Base-by-base conservation (phyloP, 495 filamentous ascomycete genomes). In the Penicillium canariense region DNA sequence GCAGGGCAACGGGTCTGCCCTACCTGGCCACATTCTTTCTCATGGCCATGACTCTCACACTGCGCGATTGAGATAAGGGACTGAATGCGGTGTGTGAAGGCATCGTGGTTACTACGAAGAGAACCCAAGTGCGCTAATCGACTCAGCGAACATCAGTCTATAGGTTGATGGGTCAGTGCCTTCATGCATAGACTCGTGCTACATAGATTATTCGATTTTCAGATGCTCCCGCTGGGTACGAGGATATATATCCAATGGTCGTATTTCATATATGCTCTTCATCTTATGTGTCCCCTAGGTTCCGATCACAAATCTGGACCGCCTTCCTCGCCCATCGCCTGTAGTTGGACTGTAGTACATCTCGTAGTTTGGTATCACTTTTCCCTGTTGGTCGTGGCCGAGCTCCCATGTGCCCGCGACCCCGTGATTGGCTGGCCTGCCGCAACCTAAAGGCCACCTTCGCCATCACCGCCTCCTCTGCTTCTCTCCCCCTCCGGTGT, bases 361-460 rank as follows among this genome's bases (percentile, higher is more conserved):
- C n/a, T n/a, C n/a, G n/a, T n/a, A n/a, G n/a, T n/a, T 12, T 5
- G 10, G 11, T 3, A 1, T 18, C 8, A 0, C 14, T 20, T 39
- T 38, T 36, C 15, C 35, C 20, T 18, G 17, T 39, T 39, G 10
- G 10, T 22, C 11, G 3, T 40, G 36, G 23, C 38, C 51, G 42
- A 50, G 48, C 52, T 62, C 60, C 56, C 52, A 62, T 64, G 61
- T 51, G 36, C 9, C 49, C 11, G 49, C 49, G 27, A 54, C 45
- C 38, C 55, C 57, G 50, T 75, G 70, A 75, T 75, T 75, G 72
- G 70, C 59, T 61, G 60, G 52, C 22, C 61, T 40, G 55, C 62
- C 65, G 48, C 71, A 69, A 60, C 56, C 59, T 63, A 66, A 72
- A 73, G 72, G 72, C 70, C 70, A 73, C 72, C 68, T 63, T 71